A percentile compares a stretch with the other conserved stretches of the same genome.
Conservation (phyloP, 148 eudicot genomes). For the Nepenthes gracilis region DNA sequence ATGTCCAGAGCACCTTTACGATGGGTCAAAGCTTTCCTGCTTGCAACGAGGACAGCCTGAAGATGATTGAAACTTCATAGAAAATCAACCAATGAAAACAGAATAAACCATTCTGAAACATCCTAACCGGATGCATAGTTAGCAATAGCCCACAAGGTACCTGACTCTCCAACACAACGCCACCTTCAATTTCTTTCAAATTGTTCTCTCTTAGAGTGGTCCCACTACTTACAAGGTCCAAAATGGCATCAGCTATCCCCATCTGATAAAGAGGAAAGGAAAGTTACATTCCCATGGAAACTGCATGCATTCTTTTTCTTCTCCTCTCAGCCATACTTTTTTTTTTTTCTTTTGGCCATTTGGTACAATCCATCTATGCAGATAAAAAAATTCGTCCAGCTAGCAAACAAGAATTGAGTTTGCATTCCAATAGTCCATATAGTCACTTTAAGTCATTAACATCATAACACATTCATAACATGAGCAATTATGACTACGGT, state of each 20-base stretch:
- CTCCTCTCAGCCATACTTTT: no score
- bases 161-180: slow-evolving; percentile 73
- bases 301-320: no score
- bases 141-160: slow-evolving; percentile 16
- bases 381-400: no score
- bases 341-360: no score
- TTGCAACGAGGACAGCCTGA: slow-evolving; percentile 94
- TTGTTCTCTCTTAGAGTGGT: slow-evolving; percentile 83
- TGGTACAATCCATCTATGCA: no score
- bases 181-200: slow-evolving; percentile 93
- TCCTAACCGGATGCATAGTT: neutral
- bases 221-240: slow-evolving; percentile 97
- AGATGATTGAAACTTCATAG: slow-evolving; percentile 10
- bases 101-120: slow-evolving; percentile 2
- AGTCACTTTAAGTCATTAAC: no score
- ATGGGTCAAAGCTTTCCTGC: slow-evolving; percentile 55
- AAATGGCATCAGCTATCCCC: slow-evolving; percentile 98
- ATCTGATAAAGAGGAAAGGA: slow-evolving; percentile 33
- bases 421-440: no score
- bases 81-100: slow-evolving; percentile 1
- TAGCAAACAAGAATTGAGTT: no score
- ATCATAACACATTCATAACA: no score
- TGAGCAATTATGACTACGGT: no score
- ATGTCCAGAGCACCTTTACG: slow-evolving; percentile 65
- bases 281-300: slow-evolving; percentile 1